Percentiles rank a stretch among this genome's conserved stretches.
phyloP scores from a whole-genome alignment of 2,329 filamentous ascomycete genomes.

The Nemania diffusa region DNA sequence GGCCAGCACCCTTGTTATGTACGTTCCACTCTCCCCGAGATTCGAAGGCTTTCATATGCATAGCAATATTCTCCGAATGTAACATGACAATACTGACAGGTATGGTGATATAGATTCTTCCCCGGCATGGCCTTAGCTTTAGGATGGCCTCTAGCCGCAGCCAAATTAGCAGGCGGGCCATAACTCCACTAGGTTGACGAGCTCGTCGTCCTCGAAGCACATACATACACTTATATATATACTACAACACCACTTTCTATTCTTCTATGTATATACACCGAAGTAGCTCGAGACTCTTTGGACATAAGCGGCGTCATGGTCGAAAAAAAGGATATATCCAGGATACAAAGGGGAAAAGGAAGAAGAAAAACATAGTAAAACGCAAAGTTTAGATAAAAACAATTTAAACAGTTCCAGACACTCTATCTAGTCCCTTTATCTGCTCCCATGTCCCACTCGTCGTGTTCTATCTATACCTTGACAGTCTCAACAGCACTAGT shows the following conservation, averaged over 20 bases:
- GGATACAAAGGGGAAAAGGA: background rate
- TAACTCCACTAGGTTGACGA: background rate
- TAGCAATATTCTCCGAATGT: constrained; percentile 4
- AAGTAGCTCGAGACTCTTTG: background rate
- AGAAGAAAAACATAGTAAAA: background rate
- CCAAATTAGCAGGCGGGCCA: constrained; percentile 31
- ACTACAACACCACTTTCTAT: constrained; percentile 13
- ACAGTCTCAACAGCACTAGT: background rate
- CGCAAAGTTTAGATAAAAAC: constrained; percentile 5
- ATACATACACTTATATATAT: no score
- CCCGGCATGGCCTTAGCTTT: constrained; percentile 50
- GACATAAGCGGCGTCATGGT: constrained; percentile 20
- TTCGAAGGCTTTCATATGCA: background rate
- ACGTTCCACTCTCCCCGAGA: constrained; percentile 40
- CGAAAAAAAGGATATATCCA: constrained; percentile 19
- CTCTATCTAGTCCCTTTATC: background rate
- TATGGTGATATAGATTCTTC: constrained; percentile 49
- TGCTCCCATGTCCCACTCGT: background rate
- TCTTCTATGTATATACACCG: constrained; percentile 28
- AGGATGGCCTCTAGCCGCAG: constrained; percentile 52
- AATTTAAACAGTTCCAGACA: background rate
- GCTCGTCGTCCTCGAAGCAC: background rate
- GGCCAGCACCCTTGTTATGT: constrained; percentile 49
- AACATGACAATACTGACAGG: constrained; percentile 7
- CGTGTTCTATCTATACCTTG: background rate